A percentile compares a stretch with the other conserved stretches of the same genome.
Conservation (phyloP, 2,329 filamentous ascomycete species). For the Stachybotrys elegans region DNA sequence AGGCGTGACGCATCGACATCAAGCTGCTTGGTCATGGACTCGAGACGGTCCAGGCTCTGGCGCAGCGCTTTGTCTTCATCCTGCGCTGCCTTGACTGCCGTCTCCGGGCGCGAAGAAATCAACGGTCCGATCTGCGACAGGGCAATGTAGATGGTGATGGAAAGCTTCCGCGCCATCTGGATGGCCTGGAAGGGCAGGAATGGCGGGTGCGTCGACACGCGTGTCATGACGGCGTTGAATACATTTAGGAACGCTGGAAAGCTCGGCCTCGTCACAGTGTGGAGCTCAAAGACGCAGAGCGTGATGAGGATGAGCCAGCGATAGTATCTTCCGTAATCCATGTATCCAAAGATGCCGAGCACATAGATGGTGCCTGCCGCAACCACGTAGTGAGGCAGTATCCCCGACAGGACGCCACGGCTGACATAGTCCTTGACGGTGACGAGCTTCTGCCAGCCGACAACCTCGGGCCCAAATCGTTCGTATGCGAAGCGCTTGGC, state of each 20-base stretch:
- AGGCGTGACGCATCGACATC: conserved; percentile 67
- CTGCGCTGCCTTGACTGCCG: conserved; percentile 20
- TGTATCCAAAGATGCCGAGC: conserved; percentile 60
- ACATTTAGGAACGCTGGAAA: conserved; percentile 41
- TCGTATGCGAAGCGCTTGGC: conserved; percentile 83
- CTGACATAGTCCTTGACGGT: conserved; percentile 70
- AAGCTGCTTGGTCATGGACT: conserved; percentile 51
- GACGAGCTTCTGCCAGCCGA: conserved; percentile 59
- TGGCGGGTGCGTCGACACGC: conserved; percentile 43
- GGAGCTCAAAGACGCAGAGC: conserved; percentile 52
- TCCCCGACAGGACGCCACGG: conserved; percentile 53
- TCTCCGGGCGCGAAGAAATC: conserved; percentile 34
- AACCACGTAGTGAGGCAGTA: conserved; percentile 56
- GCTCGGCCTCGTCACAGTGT: conserved; percentile 48
- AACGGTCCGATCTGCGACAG: conserved; percentile 75
- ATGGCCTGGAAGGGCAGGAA: conserved; percentile 85
- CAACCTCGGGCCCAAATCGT: conserved; percentile 71
- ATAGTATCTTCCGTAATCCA: conserved; percentile 63
- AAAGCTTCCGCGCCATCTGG: conserved; percentile 66
- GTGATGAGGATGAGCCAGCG: conserved; percentile 54
- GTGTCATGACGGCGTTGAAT: conserved; percentile 39
- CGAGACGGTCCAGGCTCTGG: conserved; percentile 63
- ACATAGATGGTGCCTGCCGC: conserved; percentile 55
- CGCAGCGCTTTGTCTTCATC: conserved; percentile 46
- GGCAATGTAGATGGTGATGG: conserved; percentile 76